These are phyloP conservation scores for Colletotrichum sp. DNA, from an alignment of 2,329 filamentous ascomycete species.

Conservation along the genomic window DNA sequence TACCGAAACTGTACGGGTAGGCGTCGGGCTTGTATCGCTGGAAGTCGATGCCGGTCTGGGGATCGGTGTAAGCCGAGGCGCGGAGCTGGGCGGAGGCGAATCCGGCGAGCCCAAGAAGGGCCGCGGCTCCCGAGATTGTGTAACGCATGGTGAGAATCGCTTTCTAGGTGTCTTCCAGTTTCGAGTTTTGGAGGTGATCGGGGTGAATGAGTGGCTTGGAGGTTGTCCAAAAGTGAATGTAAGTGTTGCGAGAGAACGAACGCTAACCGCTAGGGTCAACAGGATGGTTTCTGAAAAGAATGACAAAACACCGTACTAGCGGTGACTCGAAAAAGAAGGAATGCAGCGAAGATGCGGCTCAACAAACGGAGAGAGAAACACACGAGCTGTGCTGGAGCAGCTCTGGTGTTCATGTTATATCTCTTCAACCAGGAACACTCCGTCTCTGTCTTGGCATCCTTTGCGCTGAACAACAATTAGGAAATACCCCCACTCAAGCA, in stretches of 20 bases:
- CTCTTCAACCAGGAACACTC: neutral
- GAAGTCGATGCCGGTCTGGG: slow-evolving; percentile 46
- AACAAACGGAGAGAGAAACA: neutral
- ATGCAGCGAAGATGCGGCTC: slow-evolving; percentile 4
- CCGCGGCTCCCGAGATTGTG: slow-evolving; percentile 11
- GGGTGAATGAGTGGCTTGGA: neutral
- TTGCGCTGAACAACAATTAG: neutral
- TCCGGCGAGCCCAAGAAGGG: slow-evolving; percentile 25
- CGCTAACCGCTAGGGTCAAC: slow-evolving; percentile 13
- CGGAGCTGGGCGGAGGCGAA: slow-evolving; percentile 27
- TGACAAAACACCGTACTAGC: slow-evolving; percentile 15
- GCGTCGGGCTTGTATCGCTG: slow-evolving; percentile 15
- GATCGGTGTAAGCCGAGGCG: slow-evolving; percentile 41
- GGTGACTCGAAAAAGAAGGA: slow-evolving; percentile 12
- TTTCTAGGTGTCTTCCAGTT: neutral
- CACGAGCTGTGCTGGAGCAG: neutral
- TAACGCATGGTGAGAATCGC: slow-evolving; percentile 16
- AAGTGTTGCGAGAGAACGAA: slow-evolving; percentile 1
- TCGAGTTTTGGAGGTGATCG: neutral
- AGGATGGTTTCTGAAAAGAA: neutral
- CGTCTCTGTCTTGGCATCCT: neutral
- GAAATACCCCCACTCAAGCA: neutral
- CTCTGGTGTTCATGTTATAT: neutral
- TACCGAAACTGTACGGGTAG: slow-evolving; percentile 50
- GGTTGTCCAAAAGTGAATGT: neutral